These are phyloP conservation scores for Phlebiopsis gigantea DNA, from an alignment of 768 basidiomycete genomes.

Conservation along the genomic window DNA sequence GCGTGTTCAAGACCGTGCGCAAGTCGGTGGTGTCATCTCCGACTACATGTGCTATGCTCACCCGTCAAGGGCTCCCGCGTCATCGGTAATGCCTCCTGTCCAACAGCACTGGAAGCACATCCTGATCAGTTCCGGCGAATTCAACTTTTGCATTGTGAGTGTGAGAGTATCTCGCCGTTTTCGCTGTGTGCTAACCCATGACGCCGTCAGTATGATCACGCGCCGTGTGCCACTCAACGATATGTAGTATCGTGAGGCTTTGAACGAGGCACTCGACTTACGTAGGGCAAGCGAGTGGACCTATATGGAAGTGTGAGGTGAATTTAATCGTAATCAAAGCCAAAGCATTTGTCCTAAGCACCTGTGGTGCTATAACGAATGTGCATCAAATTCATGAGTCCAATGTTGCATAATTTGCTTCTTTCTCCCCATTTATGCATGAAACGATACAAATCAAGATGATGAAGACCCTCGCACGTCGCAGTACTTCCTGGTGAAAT, in stretches of 20 bases:
- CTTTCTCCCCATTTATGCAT: too few relatives aligned
- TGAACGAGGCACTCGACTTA: slow-evolving; percentile 60
- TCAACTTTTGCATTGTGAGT: slow-evolving; percentile 59
- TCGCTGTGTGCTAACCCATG: too few relatives aligned
- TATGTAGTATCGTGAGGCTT: slow-evolving; percentile 53
- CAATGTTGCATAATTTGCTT: too few relatives aligned
- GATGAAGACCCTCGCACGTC: too few relatives aligned
- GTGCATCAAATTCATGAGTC: too few relatives aligned
- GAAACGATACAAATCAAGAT: too few relatives aligned
- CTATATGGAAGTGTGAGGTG: background rate
- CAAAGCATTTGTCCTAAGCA: too few relatives aligned
- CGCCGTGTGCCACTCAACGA: slow-evolving; percentile 65
- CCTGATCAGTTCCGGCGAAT: slow-evolving; percentile 56
- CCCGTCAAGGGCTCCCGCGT: slow-evolving; percentile 62
- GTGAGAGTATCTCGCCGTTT: too few relatives aligned
- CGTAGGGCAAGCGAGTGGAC: slow-evolving; percentile 36
- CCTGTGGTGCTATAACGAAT: too few relatives aligned
- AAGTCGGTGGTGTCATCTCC: slow-evolving; percentile 60
- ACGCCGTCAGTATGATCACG: slow-evolving; percentile 41
- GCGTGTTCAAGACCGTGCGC: slow-evolving; percentile 59
- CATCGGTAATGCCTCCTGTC: slow-evolving; percentile 71
- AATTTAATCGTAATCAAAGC: background rate
- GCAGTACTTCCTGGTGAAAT: too few relatives aligned
- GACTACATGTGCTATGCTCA: slow-evolving; percentile 67
- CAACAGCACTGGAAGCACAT: slow-evolving; percentile 73